Evolutionary conservation across 1,139 yeast species (phyloP), one percentile per base, ranked within the genome.

Genomic region (Tardiomyces blankii): DNA sequence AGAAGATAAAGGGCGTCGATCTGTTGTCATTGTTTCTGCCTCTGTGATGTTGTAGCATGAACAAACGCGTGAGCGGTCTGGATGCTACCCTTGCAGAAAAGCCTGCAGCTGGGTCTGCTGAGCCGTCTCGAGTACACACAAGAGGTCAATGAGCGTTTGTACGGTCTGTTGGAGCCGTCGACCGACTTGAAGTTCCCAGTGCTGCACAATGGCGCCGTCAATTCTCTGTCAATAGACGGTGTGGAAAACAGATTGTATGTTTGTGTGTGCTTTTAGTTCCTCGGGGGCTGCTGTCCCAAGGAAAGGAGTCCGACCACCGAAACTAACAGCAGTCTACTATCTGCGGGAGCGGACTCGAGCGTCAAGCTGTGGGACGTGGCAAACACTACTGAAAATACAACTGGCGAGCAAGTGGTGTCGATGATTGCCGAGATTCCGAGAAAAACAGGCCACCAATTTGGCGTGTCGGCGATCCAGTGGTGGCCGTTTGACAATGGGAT

Each of bases 401-500:
- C 46, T 9, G 49, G 46, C 8, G 48, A 48, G 16, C 23, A 42
- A 14, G 43, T 39, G 30, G 49, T 49, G 41, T 47, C 62, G 42
- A 60, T 64, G 23, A 48, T 62, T 19, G 78, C 76, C 40, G 62
- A 73, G 16, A 60, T 79, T n/a, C 77, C 82, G 2, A 51, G 80
- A 13, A 73, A 73, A 51, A 54, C 70, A 1, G 81, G 72, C 1
- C 97, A 89, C 59, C 63, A 67, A 23, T 87, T 73, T 60, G 95
- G 96, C 0, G 69, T 88, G 0, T 82, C 95, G 0, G 67, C 77
- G 16, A 70, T 86, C 1, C 72, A 74, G 56, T 89, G 97, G 96
- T 89, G 95, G 91, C 89, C 94, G 0, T 69, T 69, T 45, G 97
- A 89, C 61, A 78, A 81, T 23, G 96, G 96, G 1, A 73, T 89